These are phyloP conservation scores for Passiflora organensis DNA, from an alignment of 345 rosid genomes.

Conservation along the genomic window DNA sequence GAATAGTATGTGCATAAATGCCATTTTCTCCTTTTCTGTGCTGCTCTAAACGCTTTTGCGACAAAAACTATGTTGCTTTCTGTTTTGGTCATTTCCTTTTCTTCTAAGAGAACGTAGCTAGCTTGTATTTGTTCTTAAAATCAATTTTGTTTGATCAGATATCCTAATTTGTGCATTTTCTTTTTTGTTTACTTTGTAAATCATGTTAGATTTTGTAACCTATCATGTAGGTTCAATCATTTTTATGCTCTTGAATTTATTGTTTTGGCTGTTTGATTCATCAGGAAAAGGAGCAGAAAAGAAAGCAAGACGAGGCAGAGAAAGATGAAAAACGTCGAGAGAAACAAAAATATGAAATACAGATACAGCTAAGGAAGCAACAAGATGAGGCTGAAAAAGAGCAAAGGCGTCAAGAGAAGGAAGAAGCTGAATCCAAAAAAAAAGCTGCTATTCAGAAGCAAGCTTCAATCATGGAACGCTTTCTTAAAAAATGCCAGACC, in stretches of 20 bases:
- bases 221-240: too few relatives aligned
- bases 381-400: constrained; percentile 78
- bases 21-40: not conserved
- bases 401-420: constrained; percentile 63
- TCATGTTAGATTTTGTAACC: too few relatives aligned
- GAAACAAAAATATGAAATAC: constrained; percentile 59
- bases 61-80: not conserved
- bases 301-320: constrained; percentile 51
- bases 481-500: constrained; percentile 60
- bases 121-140: not conserved
- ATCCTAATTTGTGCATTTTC: too few relatives aligned
- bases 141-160: too few relatives aligned
- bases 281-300: constrained; percentile 71
- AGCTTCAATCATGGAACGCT: constrained; percentile 86
- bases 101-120: too few relatives aligned
- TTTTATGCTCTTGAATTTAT: not conserved
- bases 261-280: not conserved
- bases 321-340: constrained; percentile 51
- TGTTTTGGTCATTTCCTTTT: too few relatives aligned
- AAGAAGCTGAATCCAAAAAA: constrained; percentile 64
- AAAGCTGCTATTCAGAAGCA: constrained; percentile 61
- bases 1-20: constrained; percentile 40
- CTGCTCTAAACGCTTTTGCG: not conserved
- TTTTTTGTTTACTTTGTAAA: too few relatives aligned
- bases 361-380: constrained; percentile 56